Evolutionary conservation across 257 asterid genomes (phyloP), one percentile per base, ranked within the genome.

Genomic region (Capsicum pubescens): DNA sequence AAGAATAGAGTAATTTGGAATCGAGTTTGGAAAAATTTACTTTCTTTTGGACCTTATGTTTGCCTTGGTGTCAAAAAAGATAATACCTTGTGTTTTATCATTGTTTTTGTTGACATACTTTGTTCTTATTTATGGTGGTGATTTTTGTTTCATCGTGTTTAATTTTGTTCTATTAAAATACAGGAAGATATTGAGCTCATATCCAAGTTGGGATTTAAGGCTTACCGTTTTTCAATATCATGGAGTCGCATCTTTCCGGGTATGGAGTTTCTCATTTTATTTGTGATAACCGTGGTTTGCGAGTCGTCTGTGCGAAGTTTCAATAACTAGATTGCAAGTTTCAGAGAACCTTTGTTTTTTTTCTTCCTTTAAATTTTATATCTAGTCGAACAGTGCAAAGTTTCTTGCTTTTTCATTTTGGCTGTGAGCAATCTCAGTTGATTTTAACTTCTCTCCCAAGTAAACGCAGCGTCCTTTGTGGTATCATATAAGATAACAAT

Each of bases 231-330:
- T 85, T 91, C 94, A 44, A 88, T 91, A 85, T 90, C 94, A 46
- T 90, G 94, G 93, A 83, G 86, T 84, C 89, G 92, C 46, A 90
- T 91, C 63, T 90, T 86, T 83, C 94, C 94, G 7, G 90, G 94
- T 90, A 89, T 8, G 0, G 15, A 54, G 64, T 35, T 54, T 76
- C 15, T 54, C 64, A 8, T 26, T 54, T 56, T 26, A 9, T 8
- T 35, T 0, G 19, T 19, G n/a, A 42, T 69, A 9, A 69, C 50
- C 1, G 32, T 69, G 15, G 78, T 42, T 9, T 69, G 32, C 8
- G 8, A 8, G 55, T 16, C 52, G 39, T 15, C 7, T 69, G 32
- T 69, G 32, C 55, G 1, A 69, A 42, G 55, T 42, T 69, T 39
- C 55, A 39, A 17, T 69, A 9, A 69, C 54, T 69, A 36, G 77